Percentiles rank a stretch among this genome's conserved stretches.
These are phyloP conservation scores for Fusarium haematococcum DNA, from an alignment of 2,329 filamentous ascomycete species.

Conservation along the genomic window DNA sequence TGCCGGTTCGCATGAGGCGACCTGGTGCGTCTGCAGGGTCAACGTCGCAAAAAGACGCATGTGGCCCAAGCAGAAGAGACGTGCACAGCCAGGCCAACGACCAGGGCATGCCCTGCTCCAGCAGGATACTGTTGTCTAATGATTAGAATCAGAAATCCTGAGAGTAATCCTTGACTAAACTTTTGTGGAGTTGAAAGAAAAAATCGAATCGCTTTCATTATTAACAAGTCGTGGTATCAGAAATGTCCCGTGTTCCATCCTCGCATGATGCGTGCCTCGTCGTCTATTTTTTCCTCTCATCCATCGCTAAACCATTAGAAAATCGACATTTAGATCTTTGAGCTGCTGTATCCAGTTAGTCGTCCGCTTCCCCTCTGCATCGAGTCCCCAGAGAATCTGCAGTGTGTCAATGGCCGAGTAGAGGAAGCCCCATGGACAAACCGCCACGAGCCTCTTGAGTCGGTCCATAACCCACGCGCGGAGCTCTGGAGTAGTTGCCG, in stretches of 20 bases:
- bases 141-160: not conserved
- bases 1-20: not conserved
- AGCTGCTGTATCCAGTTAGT: conserved; percentile 57
- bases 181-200: not conserved
- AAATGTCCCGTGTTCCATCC: conserved; percentile 34
- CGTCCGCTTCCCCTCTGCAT: conserved; percentile 42
- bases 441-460: conserved; percentile 52
- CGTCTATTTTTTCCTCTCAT: not conserved
- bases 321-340: conserved; percentile 55
- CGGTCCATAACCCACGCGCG: conserved; percentile 62
- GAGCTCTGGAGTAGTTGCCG: conserved; percentile 55
- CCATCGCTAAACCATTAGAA: conserved; percentile 39
- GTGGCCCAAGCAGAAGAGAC: not conserved
- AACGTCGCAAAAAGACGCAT: conserved; percentile 20
- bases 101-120: not conserved
- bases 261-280: not conserved
- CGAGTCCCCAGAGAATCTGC: conserved; percentile 56
- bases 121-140: not conserved
- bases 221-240: conserved; percentile 31
- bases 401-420: conserved; percentile 59
- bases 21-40: not conserved
- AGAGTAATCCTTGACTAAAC: not conserved
- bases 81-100: not conserved
- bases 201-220: conserved; percentile 13
- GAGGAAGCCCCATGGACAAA: conserved; percentile 61